phyloP scores from a whole-genome alignment of 768 basidiomycete species.

The Phaeotremella fagi region DNA sequence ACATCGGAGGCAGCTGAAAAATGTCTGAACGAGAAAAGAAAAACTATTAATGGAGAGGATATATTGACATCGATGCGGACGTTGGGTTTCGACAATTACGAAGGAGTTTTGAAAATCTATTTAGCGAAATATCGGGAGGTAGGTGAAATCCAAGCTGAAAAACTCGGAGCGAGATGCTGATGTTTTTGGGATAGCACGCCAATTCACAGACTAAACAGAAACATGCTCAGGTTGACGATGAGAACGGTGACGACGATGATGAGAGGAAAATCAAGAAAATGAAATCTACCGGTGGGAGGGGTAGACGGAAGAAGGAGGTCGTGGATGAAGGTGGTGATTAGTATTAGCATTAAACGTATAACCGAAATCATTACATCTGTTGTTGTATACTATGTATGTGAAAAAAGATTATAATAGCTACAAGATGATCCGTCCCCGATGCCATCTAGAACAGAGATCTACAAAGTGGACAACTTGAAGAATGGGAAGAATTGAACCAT shows the following conservation, averaged over 20 bases:
- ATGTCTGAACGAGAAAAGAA: slow-evolving; percentile 88
- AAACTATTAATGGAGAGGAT: slow-evolving; percentile 97
- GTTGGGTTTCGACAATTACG: slow-evolving; percentile 91
- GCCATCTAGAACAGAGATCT: slow-evolving; percentile 54
- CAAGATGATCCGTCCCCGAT: background rate
- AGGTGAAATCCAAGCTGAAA: slow-evolving; percentile 20
- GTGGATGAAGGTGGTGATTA: background rate
- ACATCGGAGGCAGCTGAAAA: slow-evolving; percentile 95
- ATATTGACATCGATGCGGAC: slow-evolving; percentile 89
- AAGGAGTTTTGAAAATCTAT: slow-evolving; percentile 86
- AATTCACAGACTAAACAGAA: background rate
- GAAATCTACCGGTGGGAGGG: background rate
- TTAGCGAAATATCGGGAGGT: slow-evolving; percentile 84
- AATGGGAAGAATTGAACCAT: slow-evolving; percentile 56
- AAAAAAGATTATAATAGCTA: background rate
- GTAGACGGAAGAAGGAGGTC: background rate
- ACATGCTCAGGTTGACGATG: background rate
- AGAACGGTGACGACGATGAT: background rate
- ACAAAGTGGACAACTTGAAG: slow-evolving; percentile 85
- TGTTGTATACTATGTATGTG: background rate
- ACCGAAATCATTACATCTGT: background rate
- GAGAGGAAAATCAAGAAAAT: background rate
- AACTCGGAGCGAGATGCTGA: background rate
- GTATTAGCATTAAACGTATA: background rate
- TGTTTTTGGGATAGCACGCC: background rate